Base-by-base conservation (phyloP, 139 green algal genomes). In the Protoeuglena noctilucae region DNA sequence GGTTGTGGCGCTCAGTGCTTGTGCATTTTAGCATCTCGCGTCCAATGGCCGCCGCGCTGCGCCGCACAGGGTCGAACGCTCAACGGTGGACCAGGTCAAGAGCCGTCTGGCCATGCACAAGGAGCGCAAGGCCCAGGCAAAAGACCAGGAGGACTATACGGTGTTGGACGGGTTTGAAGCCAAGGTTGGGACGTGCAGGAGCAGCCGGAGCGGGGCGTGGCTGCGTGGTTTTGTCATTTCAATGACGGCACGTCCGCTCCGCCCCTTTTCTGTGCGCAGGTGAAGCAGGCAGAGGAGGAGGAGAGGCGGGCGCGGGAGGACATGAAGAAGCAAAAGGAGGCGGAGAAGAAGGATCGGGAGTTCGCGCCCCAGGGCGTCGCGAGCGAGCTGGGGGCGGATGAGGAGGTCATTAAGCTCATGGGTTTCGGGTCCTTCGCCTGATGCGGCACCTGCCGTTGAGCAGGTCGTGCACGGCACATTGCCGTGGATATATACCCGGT, bases 361-460 rank as follows among this genome's bases (percentile, higher is more conserved):
- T 63, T 56, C 19, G 64, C 56, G 22, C 64, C 54, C 4, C 55
- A 59, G 24, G 71, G 76, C 27, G 65, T 69, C 17, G 70, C 67
- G 27, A 72, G 73, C 17, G 68, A 72, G 23, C 73, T 74, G n/a
- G 80, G 57, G 0, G 41, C 61, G 2, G 84, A 96, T 53, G 60
- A 72, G 1, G 88, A 95, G 1, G 83, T 96, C 78, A 80, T 82
- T 34, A 72, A 76, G 14, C 62, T 92, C 22, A 94, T 97, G 85
- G 89, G 89, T 4, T 97, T 97, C 68, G 71, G 71, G 2, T 88
- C 89, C 9, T 97, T 97, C 74, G 86, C 88, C 12, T 43, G 34
- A 43, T 12, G 34, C 9, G 34, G 34, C n/a, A n/a, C n/a, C n/a
- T n/a, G n/a, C n/a, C n/a, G n/a, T n/a, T n/a, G n/a, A n/a, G n/a